These are phyloP conservation scores for Brachypodium distachyon DNA, from an alignment of 202 grass and related monocot genomes.

Conservation along the genomic window DNA sequence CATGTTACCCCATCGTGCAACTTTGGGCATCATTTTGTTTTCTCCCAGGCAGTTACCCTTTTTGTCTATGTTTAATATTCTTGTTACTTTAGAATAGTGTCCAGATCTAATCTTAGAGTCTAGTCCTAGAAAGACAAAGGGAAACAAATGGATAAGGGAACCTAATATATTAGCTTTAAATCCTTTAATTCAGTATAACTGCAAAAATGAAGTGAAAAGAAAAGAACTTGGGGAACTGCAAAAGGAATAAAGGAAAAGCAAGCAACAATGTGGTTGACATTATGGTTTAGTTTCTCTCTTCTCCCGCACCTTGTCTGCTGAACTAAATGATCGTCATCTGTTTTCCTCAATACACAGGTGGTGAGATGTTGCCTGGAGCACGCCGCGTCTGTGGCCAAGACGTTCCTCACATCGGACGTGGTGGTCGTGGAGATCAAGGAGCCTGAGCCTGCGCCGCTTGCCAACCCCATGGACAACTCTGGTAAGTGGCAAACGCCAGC, in stretches of 20 bases:
- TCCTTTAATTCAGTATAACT: not conserved
- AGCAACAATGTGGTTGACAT: not conserved
- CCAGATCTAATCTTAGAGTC: not conserved
- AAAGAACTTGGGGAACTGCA: not conserved
- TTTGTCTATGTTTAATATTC: not conserved
- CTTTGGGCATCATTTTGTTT: not conserved
- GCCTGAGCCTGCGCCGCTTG: conserved; percentile 37
- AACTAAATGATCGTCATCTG: not conserved
- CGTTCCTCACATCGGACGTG: conserved; percentile 86
- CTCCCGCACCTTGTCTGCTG: not conserved
- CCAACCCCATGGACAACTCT: conserved; percentile 86
- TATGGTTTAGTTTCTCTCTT: not conserved
- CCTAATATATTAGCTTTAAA: not conserved
- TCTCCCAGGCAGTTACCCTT: not conserved
- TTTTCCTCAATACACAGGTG: conserved; percentile 43
- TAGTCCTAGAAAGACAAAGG: not conserved
- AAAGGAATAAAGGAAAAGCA: not conserved
- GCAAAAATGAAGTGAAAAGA: not conserved
- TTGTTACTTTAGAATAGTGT: not conserved
- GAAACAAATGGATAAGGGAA: not conserved
- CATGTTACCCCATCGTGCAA: not conserved
- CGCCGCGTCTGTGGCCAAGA: conserved; percentile 75
- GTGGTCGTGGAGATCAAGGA: conserved; percentile 97
- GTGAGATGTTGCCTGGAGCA: conserved; percentile 99
- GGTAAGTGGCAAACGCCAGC: conserved; percentile 27